Percentiles rank a stretch among this genome's conserved stretches.
Conservation (phyloP, 495 filamentous ascomycete species). For the Ascobolus immersus region DNA sequence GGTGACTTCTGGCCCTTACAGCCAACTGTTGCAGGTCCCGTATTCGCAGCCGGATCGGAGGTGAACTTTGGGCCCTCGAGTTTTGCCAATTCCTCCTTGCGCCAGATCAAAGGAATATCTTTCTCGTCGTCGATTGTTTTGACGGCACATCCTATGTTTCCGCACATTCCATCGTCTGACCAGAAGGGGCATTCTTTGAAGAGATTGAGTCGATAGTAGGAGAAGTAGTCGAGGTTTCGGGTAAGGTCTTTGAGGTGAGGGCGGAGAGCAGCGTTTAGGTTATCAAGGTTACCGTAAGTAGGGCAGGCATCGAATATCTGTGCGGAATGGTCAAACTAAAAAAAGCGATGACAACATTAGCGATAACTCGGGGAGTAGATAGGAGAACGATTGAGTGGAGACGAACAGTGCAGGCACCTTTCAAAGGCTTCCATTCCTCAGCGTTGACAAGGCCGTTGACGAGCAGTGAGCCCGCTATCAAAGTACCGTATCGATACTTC, state of each 20-base stretch:
- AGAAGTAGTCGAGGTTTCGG: slow-evolving; percentile 81
- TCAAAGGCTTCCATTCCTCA: no score
- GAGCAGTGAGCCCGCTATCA: no score
- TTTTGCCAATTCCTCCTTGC: slow-evolving; percentile 74
- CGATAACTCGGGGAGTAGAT: no score
- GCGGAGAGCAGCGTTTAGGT: slow-evolving; percentile 50
- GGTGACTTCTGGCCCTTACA: slow-evolving; percentile 41
- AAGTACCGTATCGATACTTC: no score
- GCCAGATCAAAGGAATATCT: slow-evolving; percentile 77
- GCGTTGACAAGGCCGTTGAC: no score
- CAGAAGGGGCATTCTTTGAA: slow-evolving; percentile 92
- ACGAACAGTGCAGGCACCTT: no score
- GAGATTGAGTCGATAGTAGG: slow-evolving; percentile 89
- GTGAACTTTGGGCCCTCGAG: slow-evolving; percentile 73
- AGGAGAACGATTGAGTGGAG: no score
- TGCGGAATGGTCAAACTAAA: background rate
- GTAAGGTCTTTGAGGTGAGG: slow-evolving; percentile 63
- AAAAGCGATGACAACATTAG: background rate
- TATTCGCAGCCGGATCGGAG: slow-evolving; percentile 50
- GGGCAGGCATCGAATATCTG: slow-evolving; percentile 62
- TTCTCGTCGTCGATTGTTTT: slow-evolving; percentile 87
- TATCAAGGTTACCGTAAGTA: slow-evolving; percentile 70
- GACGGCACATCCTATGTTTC: slow-evolving; percentile 93
- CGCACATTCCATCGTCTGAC: slow-evolving; percentile 83
- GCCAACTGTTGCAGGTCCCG: no score